Percentiles rank a stretch among this genome's conserved stretches.
Evolutionary conservation across 2,329 filamentous ascomycete genomes (phyloP).

Genomic region (Aspergillus sp.): DNA sequence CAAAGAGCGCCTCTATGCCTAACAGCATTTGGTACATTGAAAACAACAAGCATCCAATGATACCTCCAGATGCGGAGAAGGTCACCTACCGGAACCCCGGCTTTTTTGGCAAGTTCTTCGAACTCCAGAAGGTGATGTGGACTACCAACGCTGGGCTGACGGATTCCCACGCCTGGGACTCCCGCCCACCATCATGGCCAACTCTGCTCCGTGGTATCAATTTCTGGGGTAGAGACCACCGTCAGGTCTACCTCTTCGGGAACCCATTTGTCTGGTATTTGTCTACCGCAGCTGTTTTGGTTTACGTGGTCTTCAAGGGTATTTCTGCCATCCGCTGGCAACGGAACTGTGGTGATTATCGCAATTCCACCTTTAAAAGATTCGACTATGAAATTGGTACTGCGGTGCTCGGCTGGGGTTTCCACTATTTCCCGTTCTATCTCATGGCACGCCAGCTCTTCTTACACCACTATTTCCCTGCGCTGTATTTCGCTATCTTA

Average conservation of each 20-base stretch:
- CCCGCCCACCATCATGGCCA: slow-evolving; percentile 89
- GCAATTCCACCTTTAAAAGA: slow-evolving; percentile 79
- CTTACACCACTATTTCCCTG: slow-evolving; percentile 97
- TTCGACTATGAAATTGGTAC: slow-evolving; percentile 97
- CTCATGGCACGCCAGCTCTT: slow-evolving; percentile 98
- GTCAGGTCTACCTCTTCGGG: slow-evolving; percentile 93
- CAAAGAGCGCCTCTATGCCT: slow-evolving; percentile 82
- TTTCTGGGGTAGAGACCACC: slow-evolving; percentile 94
- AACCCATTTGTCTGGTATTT: slow-evolving; percentile 96
- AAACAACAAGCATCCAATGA: slow-evolving; percentile 77
- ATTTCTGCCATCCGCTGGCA: slow-evolving; percentile 91
- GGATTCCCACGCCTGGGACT: slow-evolving; percentile 98
- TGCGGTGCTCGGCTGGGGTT: slow-evolving; percentile 87
- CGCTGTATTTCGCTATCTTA: slow-evolving; percentile 91
- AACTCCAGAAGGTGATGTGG: slow-evolving; percentile 98
- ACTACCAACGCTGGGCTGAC: slow-evolving; percentile 93
- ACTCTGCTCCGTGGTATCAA: slow-evolving; percentile 93
- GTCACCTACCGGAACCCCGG: slow-evolving; percentile 94
- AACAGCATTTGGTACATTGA: slow-evolving; percentile 99
- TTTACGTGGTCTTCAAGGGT: slow-evolving; percentile 83
- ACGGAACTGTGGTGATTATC: slow-evolving; percentile 85
- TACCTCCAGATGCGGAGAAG: slow-evolving; percentile 76
- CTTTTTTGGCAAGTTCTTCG: slow-evolving; percentile 97
- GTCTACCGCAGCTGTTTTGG: slow-evolving; percentile 71
- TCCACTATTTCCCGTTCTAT: slow-evolving; percentile 99